These are phyloP conservation scores for Saccharum hybrid DNA, from an alignment of 202 grass and related monocot genomes.

Conservation along the genomic window DNA sequence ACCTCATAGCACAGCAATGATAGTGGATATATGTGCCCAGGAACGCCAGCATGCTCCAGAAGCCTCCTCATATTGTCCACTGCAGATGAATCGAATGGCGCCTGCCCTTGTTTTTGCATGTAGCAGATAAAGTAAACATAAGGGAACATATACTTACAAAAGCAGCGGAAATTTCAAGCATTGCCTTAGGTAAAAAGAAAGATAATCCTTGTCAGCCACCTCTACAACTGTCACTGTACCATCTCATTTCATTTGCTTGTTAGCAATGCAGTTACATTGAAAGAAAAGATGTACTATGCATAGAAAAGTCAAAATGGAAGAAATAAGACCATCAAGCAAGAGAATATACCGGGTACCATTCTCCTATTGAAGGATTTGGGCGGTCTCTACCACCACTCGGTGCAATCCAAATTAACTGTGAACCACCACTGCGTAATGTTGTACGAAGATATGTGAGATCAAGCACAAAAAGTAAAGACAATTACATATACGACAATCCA, in stretches of 20 bases:
- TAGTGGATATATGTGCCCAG: conserved; percentile 92
- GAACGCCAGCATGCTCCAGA: conserved; percentile 73
- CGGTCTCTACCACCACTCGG: conserved; percentile 98
- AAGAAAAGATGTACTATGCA: conserved; percentile 12
- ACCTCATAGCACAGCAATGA: conserved; percentile 87
- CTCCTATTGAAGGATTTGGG: conserved; percentile 70
- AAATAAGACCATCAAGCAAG: conserved; percentile 28
- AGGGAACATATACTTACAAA: conserved; percentile 22
- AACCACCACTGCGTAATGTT: conserved; percentile 67
- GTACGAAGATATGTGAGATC: conserved; percentile 29
- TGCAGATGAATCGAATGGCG: conserved; percentile 85
- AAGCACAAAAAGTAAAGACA: conserved; percentile 17
- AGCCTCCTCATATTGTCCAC: conserved; percentile 99
- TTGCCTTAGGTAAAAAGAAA: conserved; percentile 30
- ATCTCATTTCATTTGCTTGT: not conserved
- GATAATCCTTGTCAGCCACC: not conserved
- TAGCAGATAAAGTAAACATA: conserved; percentile 40
- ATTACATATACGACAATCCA: conserved; percentile 7
- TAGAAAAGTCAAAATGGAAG: conserved; percentile 25
- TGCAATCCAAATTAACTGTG: conserved; percentile 97
- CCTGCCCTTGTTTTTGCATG: conserved; percentile 68
- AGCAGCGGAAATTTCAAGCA: conserved; percentile 2
- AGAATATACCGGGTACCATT: conserved; percentile 88
- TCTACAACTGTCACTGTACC: not conserved
- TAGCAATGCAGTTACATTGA: conserved; percentile 18